Conservation (phyloP, 179 eudicot genomes). For the Patellifolia procumbens region DNA sequence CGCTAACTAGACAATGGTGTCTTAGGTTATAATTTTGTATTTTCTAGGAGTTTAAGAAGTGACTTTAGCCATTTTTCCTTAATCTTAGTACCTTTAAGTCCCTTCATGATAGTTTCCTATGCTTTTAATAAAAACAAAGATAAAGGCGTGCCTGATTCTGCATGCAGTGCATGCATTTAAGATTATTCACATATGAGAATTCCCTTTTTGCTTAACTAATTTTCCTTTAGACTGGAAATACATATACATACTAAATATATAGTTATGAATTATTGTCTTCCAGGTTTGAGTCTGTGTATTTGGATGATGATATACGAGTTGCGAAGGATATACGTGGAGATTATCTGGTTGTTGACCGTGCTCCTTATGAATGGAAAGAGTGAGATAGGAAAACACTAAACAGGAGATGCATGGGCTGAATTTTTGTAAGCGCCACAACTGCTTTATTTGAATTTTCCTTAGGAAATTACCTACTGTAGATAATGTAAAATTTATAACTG, state of each 20-base stretch:
- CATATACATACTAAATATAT: neutral
- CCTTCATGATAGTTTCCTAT: neutral
- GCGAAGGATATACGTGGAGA: constrained; percentile 93
- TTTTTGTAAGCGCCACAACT: neutral
- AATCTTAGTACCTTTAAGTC: neutral
- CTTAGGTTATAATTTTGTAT: neutral
- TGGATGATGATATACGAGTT: constrained; percentile 89
- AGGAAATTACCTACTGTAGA: neutral
- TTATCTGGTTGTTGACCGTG: constrained; percentile 84
- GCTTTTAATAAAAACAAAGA: constrained; percentile 4
- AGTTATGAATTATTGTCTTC: constrained; percentile 11
- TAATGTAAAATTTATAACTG: neutral
- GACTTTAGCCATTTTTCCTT: neutral
- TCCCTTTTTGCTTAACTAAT: neutral
- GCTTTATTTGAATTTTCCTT: neutral
- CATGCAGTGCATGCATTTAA: neutral
- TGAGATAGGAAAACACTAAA: constrained; percentile 15
- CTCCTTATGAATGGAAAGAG: constrained; percentile 86
- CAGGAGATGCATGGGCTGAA: neutral
- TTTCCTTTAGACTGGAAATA: neutral
- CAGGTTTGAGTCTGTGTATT: constrained; percentile 84
- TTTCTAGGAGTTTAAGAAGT: neutral
- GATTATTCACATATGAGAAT: neutral
- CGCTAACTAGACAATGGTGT: neutral
- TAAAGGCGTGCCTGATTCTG: neutral